Conservation (phyloP, 345 rosid genomes). For the Stellera chamaejasme region DNA sequence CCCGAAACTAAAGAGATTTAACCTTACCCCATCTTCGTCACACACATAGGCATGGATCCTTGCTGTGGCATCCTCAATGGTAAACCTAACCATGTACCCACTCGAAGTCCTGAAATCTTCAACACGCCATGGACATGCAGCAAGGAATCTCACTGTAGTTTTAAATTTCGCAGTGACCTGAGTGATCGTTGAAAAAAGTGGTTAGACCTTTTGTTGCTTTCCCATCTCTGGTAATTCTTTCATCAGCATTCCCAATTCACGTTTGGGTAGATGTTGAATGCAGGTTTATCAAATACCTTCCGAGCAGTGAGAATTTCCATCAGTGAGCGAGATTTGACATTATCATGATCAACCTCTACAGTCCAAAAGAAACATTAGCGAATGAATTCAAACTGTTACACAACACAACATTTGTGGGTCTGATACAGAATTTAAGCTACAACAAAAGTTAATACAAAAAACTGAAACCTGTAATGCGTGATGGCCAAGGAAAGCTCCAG, state of each 20-base stretch:
- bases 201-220: background rate
- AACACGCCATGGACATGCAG: slow-evolving; percentile 42
- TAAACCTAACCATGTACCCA: slow-evolving; percentile 49
- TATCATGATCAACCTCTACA: slow-evolving; percentile 49
- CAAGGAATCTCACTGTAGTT: slow-evolving; percentile 57
- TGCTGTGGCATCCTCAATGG: slow-evolving; percentile 90
- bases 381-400: slow-evolving; percentile 3
- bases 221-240: background rate
- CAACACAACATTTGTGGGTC: slow-evolving; percentile 4
- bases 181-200: slow-evolving; percentile 7
- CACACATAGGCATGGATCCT: slow-evolving; percentile 56
- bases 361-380: slow-evolving; percentile 2
- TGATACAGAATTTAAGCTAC: background rate
- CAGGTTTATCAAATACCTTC: slow-evolving; percentile 32
- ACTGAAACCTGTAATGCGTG: slow-evolving; percentile 54
- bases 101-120: slow-evolving; percentile 39
- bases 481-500: slow-evolving; percentile 62
- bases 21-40: slow-evolving; percentile 61
- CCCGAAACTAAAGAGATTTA: background rate
- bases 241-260: background rate
- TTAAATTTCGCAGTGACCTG: slow-evolving; percentile 70
- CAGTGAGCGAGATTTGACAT: slow-evolving; percentile 46
- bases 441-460: slow-evolving; percentile 2
- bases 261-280: background rate
- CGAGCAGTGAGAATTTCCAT: slow-evolving; percentile 62